Percentiles rank a stretch among this genome's conserved stretches.
These are phyloP conservation scores for Agaricus bisporus DNA, from an alignment of 768 basidiomycete species.

Conservation along the genomic window DNA sequence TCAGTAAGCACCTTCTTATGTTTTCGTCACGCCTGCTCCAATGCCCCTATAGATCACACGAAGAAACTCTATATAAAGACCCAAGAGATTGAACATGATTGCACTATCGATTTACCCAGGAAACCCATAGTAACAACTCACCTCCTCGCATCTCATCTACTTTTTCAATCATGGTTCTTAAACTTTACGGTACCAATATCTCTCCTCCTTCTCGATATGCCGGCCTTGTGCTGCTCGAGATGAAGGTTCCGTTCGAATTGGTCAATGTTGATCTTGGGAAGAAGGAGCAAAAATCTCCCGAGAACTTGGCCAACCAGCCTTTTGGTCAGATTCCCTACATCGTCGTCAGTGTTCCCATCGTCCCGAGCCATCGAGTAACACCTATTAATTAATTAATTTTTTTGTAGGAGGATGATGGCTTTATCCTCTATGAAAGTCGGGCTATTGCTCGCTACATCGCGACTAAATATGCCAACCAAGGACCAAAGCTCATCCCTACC, in stretches of 20 bases:
- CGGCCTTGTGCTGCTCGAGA: slow-evolving; percentile 46
- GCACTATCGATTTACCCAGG: too few species aligned
- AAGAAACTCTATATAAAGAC: too few species aligned
- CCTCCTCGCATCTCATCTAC: too few species aligned
- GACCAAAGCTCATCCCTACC: slow-evolving; percentile 46
- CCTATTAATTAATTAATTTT: not conserved
- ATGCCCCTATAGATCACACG: too few species aligned
- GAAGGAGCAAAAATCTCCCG: slow-evolving; percentile 41
- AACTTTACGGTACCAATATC: slow-evolving; percentile 31
- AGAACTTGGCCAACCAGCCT: slow-evolving; percentile 45
- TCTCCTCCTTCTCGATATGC: slow-evolving; percentile 48
- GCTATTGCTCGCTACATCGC: slow-evolving; percentile 58
- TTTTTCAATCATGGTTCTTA: slow-evolving; percentile 31
- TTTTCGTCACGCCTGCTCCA: too few species aligned
- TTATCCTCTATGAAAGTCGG: slow-evolving; percentile 56
- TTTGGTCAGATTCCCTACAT: slow-evolving; percentile 61
- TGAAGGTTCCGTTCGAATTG: slow-evolving; percentile 49
- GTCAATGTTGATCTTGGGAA: slow-evolving; percentile 35
- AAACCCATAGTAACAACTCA: too few species aligned
- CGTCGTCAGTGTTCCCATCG: slow-evolving; percentile 27
- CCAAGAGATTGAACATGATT: too few species aligned
- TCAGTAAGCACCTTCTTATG: too few species aligned
- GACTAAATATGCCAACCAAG: slow-evolving; percentile 45
- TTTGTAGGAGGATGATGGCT: slow-evolving; percentile 48
- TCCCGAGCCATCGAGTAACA: not conserved